These are phyloP conservation scores for Penicillium arizonense DNA, from an alignment of 495 filamentous ascomycete species.

Conservation along the genomic window DNA sequence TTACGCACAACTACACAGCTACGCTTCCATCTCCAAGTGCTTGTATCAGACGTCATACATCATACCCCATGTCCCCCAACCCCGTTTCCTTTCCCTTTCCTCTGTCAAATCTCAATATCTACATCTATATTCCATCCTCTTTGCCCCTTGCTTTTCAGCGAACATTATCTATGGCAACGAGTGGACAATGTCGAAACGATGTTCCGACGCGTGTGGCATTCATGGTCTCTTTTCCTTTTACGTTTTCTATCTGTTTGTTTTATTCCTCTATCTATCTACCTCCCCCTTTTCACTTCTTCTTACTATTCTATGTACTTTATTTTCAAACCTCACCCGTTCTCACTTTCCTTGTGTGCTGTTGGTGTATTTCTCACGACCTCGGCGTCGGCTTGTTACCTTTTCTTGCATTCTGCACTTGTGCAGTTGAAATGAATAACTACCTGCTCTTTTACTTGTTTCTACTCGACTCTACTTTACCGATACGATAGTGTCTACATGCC, in stretches of 20 bases:
- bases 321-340: neutral
- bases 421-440: neutral
- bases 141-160: constrained; percentile 29
- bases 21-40: too few species aligned
- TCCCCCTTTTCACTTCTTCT: neutral
- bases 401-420: neutral
- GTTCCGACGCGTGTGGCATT: constrained; percentile 35
- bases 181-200: constrained; percentile 44
- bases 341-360: too few species aligned
- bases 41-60: too few species aligned
- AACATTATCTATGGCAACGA: constrained; percentile 41
- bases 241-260: constrained; percentile 10
- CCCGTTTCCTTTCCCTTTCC: neutral
- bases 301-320: constrained; percentile 8
- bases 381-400: neutral
- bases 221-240: constrained; percentile 16
- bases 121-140: constrained; percentile 1
- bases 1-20: too few species aligned
- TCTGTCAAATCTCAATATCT: neutral
- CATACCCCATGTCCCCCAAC: too few species aligned
- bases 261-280: neutral
- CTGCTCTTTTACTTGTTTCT: too few species aligned
- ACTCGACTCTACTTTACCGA: too few species aligned
- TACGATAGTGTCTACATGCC: too few species aligned
- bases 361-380: neutral